Base-by-base conservation (phyloP, 2,329 filamentous ascomycete genomes). In the Phaeomoniella chlamydospora region DNA sequence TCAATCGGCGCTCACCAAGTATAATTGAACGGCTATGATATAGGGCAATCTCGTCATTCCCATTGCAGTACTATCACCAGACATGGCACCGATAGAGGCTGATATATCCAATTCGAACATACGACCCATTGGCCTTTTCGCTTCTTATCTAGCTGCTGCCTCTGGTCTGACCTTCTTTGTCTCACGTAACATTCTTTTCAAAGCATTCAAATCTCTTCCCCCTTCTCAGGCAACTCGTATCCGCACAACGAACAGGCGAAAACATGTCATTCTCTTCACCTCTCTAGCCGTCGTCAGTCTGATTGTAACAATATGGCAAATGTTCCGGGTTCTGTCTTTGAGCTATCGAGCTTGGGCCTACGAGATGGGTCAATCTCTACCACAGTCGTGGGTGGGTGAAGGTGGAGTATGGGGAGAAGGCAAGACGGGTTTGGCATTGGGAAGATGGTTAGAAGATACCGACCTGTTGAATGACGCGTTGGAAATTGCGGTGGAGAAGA, bases 11-110 rank as follows among this genome's bases (percentile, higher is more conserved):
- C n/a, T n/a, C n/a, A n/a, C n/a, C n/a, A n/a, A n/a, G n/a, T n/a
- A n/a, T n/a, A n/a, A n/a, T n/a, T n/a, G n/a, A n/a, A n/a, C n/a
- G n/a, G n/a, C n/a, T n/a, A n/a, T n/a, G n/a, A n/a, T n/a, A n/a
- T n/a, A n/a, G n/a, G n/a, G n/a, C n/a, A n/a, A n/a, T n/a, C n/a
- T n/a, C n/a, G n/a, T n/a, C n/a, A n/a, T n/a, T n/a, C n/a, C n/a
- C n/a, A n/a, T n/a, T n/a, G n/a, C n/a, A n/a, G 22, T 26, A 6
- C 22, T 6, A 26, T n/a, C n/a, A n/a, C 22, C 22, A 11, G 26
- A 5, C 5, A 37, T 37, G 35, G 35, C 35, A 15, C 35, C 35
- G 12, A 37, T 37, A 12, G 35, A 37, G 16, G 30, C 35, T 17
- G 35, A 37, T 12, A 10, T 34, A 11, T 11, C 35, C 30, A 37